Evolutionary conservation across 1,284 basidiomycete genomes (phyloP).

Genomic region (Ustilago loliicola): DNA sequence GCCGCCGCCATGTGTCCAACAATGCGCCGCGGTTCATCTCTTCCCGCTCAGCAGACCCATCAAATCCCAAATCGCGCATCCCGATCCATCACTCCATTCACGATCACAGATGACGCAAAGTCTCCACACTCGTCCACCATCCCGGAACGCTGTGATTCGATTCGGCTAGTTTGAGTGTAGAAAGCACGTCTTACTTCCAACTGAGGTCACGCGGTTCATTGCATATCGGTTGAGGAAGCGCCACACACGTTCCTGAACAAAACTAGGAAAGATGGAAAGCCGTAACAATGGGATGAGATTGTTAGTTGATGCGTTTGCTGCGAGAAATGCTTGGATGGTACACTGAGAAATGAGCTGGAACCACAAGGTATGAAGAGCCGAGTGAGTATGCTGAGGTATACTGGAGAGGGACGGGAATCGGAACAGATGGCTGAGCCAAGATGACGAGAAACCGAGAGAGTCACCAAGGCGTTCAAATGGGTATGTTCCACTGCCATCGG

Average conservation of each 20-base stretch:
- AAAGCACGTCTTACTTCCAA: not conserved
- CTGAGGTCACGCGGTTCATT: not conserved
- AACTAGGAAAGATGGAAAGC: not conserved
- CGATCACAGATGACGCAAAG: constrained; percentile 6
- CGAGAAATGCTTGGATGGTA: not conserved
- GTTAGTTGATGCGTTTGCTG: not conserved
- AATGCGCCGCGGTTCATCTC: constrained; percentile 16
- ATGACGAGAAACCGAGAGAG: not conserved
- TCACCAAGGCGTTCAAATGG: constrained; percentile 33
- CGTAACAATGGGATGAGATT: not conserved
- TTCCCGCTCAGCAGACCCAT: not conserved
- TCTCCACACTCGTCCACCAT: not conserved
- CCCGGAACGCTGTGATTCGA: not conserved
- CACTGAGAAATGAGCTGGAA: not conserved
- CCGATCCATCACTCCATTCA: not conserved
- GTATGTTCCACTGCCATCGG: constrained; percentile 73
- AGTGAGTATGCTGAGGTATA: not conserved
- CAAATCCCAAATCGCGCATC: not conserved
- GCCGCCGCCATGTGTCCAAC: not conserved
- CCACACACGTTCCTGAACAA: not conserved
- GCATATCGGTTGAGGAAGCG: not conserved
- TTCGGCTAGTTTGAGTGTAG: too few species aligned
- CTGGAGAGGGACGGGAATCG: not conserved
- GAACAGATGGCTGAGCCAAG: not conserved
- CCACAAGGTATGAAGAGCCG: not conserved